Percentiles rank a stretch among this genome's conserved stretches.
These are phyloP conservation scores for Hemisphaericaspora subhashii DNA, from an alignment of 1,139 yeast species.

Conservation along the genomic window DNA sequence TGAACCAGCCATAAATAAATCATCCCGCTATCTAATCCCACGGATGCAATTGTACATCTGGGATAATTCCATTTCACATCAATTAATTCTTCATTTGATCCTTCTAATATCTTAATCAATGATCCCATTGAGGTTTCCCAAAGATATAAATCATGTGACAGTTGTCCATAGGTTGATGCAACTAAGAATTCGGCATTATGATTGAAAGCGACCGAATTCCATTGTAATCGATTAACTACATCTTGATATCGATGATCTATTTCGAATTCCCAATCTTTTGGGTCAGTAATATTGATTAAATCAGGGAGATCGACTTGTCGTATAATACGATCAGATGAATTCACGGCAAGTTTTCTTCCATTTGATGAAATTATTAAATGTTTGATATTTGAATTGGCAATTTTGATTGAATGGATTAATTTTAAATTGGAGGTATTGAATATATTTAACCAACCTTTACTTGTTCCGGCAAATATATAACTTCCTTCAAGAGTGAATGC, in stretches of 20 bases:
- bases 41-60: constrained; percentile 77
- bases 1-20: constrained; percentile 82
- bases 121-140: constrained; percentile 95
- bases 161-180: constrained; percentile 85
- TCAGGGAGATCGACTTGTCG: constrained; percentile 66
- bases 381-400: constrained; percentile 73
- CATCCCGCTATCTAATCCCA: constrained; percentile 83
- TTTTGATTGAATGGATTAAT: constrained; percentile 50
- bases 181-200: constrained; percentile 81
- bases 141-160: constrained; percentile 83
- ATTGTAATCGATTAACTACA: constrained; percentile 82
- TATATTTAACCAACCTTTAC: constrained; percentile 73
- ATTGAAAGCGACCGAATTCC: constrained; percentile 81
- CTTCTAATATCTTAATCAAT: constrained; percentile 83
- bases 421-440: constrained; percentile 27
- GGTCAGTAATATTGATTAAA: constrained; percentile 29
- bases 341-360: constrained; percentile 71
- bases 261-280: constrained; percentile 56
- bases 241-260: constrained; percentile 86
- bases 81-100: constrained; percentile 83
- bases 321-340: constrained; percentile 80
- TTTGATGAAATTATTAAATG: constrained; percentile 63
- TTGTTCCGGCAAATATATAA: constrained; percentile 71
- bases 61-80: constrained; percentile 85
- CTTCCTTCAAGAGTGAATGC: constrained; percentile 46